These are phyloP conservation scores for Globisporangium solare DNA, from an alignment of 352 stramenopile species.

Conservation along the genomic window DNA sequence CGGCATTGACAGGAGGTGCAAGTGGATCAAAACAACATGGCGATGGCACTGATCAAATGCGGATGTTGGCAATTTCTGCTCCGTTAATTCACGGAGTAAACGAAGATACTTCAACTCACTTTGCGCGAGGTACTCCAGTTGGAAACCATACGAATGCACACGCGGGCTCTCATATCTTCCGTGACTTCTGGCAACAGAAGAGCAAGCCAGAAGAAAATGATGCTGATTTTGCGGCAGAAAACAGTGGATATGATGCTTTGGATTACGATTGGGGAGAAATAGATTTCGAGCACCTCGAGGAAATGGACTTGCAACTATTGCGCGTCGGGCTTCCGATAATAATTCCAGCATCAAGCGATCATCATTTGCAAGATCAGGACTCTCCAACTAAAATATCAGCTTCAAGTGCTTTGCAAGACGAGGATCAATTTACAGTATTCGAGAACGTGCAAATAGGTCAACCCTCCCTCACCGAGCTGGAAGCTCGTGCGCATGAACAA, in stretches of 20 bases:
- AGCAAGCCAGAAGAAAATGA: conserved; percentile 61
- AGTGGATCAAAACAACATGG: conserved; percentile 1
- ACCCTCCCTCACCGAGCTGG: not conserved
- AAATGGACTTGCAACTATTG: conserved; percentile 59
- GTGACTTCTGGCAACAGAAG: conserved; percentile 75
- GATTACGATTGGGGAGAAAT: conserved; percentile 30
- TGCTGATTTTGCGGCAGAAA: conserved; percentile 14
- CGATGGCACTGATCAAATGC: conserved; percentile 3
- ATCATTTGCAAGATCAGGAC: too few species aligned
- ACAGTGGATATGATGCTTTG: conserved; percentile 13
- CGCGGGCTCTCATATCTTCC: conserved; percentile 56
- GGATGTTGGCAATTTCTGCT: conserved; percentile 5
- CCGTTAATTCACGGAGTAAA: conserved; percentile 17
- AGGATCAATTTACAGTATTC: not conserved
- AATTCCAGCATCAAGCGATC: conserved; percentile 13
- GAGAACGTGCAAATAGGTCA: not conserved
- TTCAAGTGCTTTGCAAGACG: conserved; percentile 8
- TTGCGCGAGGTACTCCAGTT: conserved; percentile 26
- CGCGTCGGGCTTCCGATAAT: conserved; percentile 42
- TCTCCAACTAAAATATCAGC: conserved; percentile 33
- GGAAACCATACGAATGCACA: conserved; percentile 21
- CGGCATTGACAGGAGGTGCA: not conserved
- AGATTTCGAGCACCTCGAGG: conserved; percentile 42
- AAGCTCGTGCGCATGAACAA: not conserved
- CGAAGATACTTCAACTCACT: conserved; percentile 15